Base-by-base conservation (phyloP, 805 yeast genomes). In the Blastobotrys robertii region DNA sequence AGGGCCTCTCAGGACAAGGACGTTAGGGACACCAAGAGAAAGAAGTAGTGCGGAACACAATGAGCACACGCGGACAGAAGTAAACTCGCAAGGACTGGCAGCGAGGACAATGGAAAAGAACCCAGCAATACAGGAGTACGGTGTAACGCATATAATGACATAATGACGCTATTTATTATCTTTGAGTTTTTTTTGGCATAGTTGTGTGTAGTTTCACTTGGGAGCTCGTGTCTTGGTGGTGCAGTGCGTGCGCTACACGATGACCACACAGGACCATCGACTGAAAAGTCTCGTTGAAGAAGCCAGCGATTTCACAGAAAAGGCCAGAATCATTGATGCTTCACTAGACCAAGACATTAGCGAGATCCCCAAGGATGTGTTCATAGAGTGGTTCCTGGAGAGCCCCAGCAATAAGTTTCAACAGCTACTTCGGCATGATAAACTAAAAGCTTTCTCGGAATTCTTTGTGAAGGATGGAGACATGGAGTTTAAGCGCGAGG, bases 1-100 rank as follows among this genome's bases (percentile, higher is more conserved):
- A 43, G 25, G 6, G 25, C 25, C 4, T 19, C 25, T 19, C 53
- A 19, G 56, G 47, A 49, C 11, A 48, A 41, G 19, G 56, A 53
- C 43, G 57, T 53, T 43, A 49, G 50, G 44, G 60, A 59, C 16
- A 37, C 40, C 34, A 34, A 34, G 37, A n/a, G 37, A 2, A 19
- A 33, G 7, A 30, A 37, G 19, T 37, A 12, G 32, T 4, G 25
- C 25, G 6, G 25, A 4, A 4, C 25, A 19, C 25, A 19, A 19
- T n/a, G n/a, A n/a, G n/a, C n/a, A n/a, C n/a, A n/a, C n/a, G n/a
- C n/a, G n/a, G n/a, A n/a, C n/a, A n/a, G n/a, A n/a, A n/a, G n/a
- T n/a, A n/a, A n/a, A n/a, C n/a, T n/a, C n/a, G n/a, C n/a, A n/a
- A n/a, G n/a, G n/a, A n/a, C n/a, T n/a, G n/a, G n/a, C n/a, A n/a